phyloP scores from a whole-genome alignment of 2,329 filamentous ascomycete species.

The Stagonosporopsis rhizophila region DNA sequence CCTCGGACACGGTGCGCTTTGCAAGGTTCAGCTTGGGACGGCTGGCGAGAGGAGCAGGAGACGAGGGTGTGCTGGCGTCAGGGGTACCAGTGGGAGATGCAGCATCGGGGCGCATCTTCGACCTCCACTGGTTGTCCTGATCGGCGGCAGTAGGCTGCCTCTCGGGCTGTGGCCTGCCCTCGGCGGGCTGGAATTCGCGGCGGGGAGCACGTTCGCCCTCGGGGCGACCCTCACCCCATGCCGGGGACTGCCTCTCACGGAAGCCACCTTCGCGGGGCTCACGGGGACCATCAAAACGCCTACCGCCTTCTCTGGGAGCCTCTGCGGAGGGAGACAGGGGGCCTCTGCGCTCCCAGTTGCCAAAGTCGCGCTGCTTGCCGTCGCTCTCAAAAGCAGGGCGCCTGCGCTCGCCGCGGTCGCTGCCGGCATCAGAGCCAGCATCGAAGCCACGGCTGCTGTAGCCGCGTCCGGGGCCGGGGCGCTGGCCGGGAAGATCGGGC shows the following conservation, averaged over 20 bases:
- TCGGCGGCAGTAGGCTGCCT: conserved; percentile 86
- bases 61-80: conserved; percentile 77
- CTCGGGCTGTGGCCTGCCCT: conserved; percentile 69
- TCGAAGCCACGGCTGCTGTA: conserved; percentile 57
- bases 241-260: conserved; percentile 63
- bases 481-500: conserved; percentile 70
- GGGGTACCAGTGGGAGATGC: conserved; percentile 72
- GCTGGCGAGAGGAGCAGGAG: conserved; percentile 71
- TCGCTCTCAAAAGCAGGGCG: conserved; percentile 73
- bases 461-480: conserved; percentile 60
- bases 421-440: conserved; percentile 57
- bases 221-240: conserved; percentile 74
- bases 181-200: conserved; percentile 66
- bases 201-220: conserved; percentile 81
- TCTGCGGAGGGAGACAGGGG: conserved; percentile 76
- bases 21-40: conserved; percentile 86
- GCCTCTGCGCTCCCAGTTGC: conserved; percentile 94
- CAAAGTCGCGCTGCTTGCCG: conserved; percentile 79
- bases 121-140: conserved; percentile 90
- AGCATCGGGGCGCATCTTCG: conserved; percentile 85
- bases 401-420: conserved; percentile 73
- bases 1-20: conserved; percentile 90
- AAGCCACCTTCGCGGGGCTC: conserved; percentile 44
- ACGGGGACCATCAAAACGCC: conserved; percentile 58
- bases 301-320: conserved; percentile 62